These are phyloP conservation scores for Aspergillus brunneoviolaceus DNA, from an alignment of 2,329 filamentous ascomycete species.

Conservation along the genomic window DNA sequence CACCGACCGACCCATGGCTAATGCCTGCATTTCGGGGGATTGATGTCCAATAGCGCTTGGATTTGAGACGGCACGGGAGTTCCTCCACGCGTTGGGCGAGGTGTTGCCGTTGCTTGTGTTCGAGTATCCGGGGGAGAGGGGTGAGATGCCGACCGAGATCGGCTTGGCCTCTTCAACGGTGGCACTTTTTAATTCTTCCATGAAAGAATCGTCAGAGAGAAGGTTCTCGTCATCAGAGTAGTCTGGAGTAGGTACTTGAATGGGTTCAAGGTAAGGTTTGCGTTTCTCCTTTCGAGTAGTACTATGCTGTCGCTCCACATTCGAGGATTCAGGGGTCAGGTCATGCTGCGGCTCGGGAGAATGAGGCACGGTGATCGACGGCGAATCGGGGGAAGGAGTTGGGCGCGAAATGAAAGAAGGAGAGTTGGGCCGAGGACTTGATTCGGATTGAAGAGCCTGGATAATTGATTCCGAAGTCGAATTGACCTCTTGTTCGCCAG, in stretches of 20 bases:
- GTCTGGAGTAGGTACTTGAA: conserved; percentile 44
- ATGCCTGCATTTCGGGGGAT: conserved; percentile 30
- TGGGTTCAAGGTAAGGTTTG: conserved; percentile 51
- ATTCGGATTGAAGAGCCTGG: conserved; percentile 14
- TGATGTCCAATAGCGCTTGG: conserved; percentile 31
- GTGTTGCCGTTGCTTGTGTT: conserved; percentile 33
- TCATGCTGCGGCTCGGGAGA: conserved; percentile 24
- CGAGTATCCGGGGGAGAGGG: conserved; percentile 65
- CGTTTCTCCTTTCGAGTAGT: conserved; percentile 34
- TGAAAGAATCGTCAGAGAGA: conserved; percentile 68
- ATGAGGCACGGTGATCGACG: conserved; percentile 22
- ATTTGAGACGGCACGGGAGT: conserved; percentile 43
- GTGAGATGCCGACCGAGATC: conserved; percentile 76
- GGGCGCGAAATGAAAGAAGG: conserved; percentile 18
- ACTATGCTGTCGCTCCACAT: conserved; percentile 20
- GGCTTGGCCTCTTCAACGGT: conserved; percentile 81
- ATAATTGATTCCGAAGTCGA: conserved; percentile 15
- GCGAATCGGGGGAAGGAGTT: conserved; percentile 18
- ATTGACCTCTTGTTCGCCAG: conserved; percentile 20
- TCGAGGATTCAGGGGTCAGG: conserved; percentile 23
- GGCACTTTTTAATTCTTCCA: conserved; percentile 81
- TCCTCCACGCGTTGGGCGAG: conserved; percentile 33
- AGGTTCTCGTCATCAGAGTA: conserved; percentile 45
- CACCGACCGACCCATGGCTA: conserved; percentile 38
- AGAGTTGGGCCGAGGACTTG: conserved; percentile 19